phyloP scores from a whole-genome alignment of 805 yeast genomes.

The Zygoascus biomembranicola region DNA sequence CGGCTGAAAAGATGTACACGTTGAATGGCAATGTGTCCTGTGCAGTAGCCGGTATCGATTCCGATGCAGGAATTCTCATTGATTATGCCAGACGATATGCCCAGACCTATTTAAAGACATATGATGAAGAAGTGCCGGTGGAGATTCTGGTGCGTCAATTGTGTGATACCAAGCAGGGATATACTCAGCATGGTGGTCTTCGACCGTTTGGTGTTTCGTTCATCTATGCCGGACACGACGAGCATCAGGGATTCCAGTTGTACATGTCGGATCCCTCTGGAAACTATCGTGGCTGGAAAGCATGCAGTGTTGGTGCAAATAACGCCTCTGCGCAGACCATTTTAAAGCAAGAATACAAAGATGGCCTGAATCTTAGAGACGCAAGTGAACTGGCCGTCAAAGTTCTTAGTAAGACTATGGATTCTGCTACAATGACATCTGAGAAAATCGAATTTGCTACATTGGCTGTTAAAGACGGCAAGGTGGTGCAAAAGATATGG shows the following conservation, averaged over 20 bases:
- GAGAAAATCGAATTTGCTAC: slow-evolving; percentile 93
- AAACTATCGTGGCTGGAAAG: slow-evolving; percentile 97
- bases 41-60: slow-evolving; percentile 97
- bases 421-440: slow-evolving; percentile 71
- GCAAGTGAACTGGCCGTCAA: slow-evolving; percentile 85
- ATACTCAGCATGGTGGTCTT: slow-evolving; percentile 97
- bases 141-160: slow-evolving; percentile 80
- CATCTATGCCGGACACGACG: slow-evolving; percentile 93
- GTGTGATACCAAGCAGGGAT: slow-evolving; percentile 94
- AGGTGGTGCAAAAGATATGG: slow-evolving; percentile 67
- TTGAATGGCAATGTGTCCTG: slow-evolving; percentile 68
- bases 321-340: slow-evolving; percentile 93
- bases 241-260: slow-evolving; percentile 79
- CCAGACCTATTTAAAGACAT: slow-evolving; percentile 75
- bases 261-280: slow-evolving; percentile 97
- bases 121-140: slow-evolving; percentile 90
- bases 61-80: slow-evolving; percentile 89
- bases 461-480: slow-evolving; percentile 43
- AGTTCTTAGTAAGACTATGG: slow-evolving; percentile 91
- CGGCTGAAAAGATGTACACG: slow-evolving; percentile 85
- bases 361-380: slow-evolving; percentile 45
- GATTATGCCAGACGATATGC: slow-evolving; percentile 80
- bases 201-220: slow-evolving; percentile 98
- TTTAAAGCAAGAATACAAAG: slow-evolving; percentile 89
- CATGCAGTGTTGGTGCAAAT: slow-evolving; percentile 94